Conservation (phyloP, 345 rosid species). For the Citrus maxima region DNA sequence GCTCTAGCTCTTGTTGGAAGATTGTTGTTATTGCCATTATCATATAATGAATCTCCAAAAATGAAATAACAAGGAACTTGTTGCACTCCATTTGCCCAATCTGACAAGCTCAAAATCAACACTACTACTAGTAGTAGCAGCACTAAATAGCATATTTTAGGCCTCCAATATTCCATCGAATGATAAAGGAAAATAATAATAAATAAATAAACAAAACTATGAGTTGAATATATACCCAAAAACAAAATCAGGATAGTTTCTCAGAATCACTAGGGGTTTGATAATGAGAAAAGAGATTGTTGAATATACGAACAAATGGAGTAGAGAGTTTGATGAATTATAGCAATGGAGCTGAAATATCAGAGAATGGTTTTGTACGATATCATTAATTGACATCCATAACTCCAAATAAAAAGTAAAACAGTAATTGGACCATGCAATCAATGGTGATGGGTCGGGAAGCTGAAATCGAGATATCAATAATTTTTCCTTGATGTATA, state of each 20-base stretch:
- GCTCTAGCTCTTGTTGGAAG: constrained; percentile 47
- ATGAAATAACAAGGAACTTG: constrained; percentile 54
- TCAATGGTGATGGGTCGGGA: background rate
- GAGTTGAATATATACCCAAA: too few species aligned
- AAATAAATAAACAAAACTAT: too few species aligned
- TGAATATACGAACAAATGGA: background rate
- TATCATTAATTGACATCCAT: background rate
- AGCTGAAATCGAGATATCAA: too few species aligned
- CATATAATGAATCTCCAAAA: constrained; percentile 62
- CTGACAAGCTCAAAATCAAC: background rate
- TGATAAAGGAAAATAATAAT: too few species aligned
- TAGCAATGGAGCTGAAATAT: background rate
- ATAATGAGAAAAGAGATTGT: background rate
- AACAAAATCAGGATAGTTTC: too few species aligned
- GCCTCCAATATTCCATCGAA: background rate
- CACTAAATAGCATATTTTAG: background rate
- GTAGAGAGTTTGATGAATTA: background rate
- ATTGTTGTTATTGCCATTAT: constrained; percentile 59
- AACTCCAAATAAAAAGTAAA: background rate
- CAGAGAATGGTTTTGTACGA: background rate
- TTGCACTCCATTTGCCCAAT: constrained; percentile 13
- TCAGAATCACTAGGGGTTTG: background rate
- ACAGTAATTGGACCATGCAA: background rate
- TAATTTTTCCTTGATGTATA: too few species aligned
- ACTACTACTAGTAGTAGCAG: background rate